A percentile compares a stretch with the other conserved stretches of the same genome.
Evolutionary conservation across 257 asterid species (phyloP).

Genomic region (Solanum virginianum): DNA sequence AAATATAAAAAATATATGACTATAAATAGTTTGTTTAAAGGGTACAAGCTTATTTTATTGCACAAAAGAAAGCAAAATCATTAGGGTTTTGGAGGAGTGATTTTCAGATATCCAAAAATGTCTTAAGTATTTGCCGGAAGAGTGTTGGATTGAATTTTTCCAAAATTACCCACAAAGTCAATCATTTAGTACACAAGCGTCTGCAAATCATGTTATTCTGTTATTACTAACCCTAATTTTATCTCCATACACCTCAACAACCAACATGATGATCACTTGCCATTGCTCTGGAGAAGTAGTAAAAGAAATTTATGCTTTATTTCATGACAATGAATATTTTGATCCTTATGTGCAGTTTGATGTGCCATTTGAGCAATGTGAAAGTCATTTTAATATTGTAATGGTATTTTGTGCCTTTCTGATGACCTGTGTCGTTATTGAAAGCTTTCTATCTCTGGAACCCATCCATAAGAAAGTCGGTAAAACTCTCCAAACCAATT

Average conservation of each 20-base stretch:
- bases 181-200: not conserved
- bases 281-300: not conserved
- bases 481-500: not conserved
- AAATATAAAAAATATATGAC: too few relatives aligned
- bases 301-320: not conserved
- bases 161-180: not conserved
- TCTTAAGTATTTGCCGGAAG: not conserved
- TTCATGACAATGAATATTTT: not conserved
- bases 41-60: too few relatives aligned
- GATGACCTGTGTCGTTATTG: not conserved
- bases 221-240: not conserved
- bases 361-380: too few relatives aligned
- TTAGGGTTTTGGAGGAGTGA: too few relatives aligned
- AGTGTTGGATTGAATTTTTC: not conserved
- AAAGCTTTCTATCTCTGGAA: not conserved
- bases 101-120: not conserved
- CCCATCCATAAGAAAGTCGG: not conserved
- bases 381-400: not conserved
- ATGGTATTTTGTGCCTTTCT: not conserved
- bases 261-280: not conserved
- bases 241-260: not conserved
- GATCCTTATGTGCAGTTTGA: not conserved
- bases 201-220: not conserved
- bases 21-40: too few relatives aligned
- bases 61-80: too few relatives aligned